Conservation (phyloP, 371 early-diverging fungal genomes). For the Mortierella sp. region DNA sequence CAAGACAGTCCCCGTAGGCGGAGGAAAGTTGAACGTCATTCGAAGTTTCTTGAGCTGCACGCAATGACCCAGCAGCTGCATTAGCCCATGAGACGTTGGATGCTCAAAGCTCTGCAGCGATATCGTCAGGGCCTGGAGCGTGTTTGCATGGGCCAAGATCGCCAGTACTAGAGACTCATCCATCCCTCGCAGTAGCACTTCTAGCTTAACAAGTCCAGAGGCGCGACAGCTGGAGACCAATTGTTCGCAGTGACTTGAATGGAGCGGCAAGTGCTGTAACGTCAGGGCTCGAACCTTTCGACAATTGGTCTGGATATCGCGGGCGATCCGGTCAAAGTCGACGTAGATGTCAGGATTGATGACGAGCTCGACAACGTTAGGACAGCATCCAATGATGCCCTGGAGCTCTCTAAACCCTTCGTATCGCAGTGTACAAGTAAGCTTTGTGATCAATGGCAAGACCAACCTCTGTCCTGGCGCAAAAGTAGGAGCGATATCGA, state of each 20-base stretch:
- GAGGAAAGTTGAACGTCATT: not conserved
- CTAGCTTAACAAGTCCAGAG: not conserved
- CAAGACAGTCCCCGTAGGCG: not conserved
- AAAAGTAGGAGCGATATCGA: no score
- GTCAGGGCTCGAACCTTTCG: not conserved
- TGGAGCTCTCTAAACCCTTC: not conserved
- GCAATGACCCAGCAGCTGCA: not conserved
- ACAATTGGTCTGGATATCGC: not conserved
- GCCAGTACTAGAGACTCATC: not conserved
- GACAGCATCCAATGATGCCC: not conserved
- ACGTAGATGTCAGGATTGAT: not conserved
- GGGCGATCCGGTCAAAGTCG: not conserved
- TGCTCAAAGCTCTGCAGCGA: not conserved
- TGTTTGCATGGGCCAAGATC: not conserved
- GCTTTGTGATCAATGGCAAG: not conserved
- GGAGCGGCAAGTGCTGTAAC: not conserved
- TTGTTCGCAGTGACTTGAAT: not conserved
- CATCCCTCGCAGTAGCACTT: not conserved
- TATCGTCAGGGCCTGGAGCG: not conserved
- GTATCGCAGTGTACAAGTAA: not conserved
- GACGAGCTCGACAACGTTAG: not conserved
- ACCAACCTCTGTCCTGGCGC: not conserved
- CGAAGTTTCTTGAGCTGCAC: not conserved
- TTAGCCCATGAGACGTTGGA: not conserved
- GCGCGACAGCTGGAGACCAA: not conserved